Base-by-base conservation (phyloP, 2,329 filamentous ascomycete genomes). In the Botrytis fabae region DNA sequence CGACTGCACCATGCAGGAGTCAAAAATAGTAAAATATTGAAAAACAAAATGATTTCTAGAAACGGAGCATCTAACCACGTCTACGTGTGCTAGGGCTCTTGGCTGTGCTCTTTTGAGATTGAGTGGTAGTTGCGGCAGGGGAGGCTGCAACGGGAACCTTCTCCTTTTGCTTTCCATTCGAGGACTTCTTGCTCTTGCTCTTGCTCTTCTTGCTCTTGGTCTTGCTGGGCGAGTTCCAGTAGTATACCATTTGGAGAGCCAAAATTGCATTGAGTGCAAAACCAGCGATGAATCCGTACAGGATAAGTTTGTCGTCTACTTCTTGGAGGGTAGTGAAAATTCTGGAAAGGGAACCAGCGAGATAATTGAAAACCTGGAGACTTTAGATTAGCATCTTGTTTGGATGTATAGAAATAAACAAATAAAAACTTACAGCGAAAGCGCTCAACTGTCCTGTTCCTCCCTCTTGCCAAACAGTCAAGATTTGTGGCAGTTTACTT, bases 311-410 rank as follows among this genome's bases (percentile, higher is more conserved):
- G 83, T 99, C 96, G 82, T 97, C 93, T 74, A 99, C 96, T 85
- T 99, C 96, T 81, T 98, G 95, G 73, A 99, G 86, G 14, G 97
- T 99, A 46, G 96, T 99, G 84, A 98, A 99, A 85, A 99, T 97
- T 81, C 96, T 93, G 40, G 94, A 93, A 73, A 98, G 89, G 61
- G 94, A 97, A 57, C 97, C 96, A 78, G 91, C 87, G 79, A 99
- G 93, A 84, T 97, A 99, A 86, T 98, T 98, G 88, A 99, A 97
- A 78, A 99, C 94, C 95, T 98, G 57, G 40, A 62, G 64, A 16
- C 18, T 18, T 1, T 28, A 14, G 7, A n/a, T 72, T 42, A 72
- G 70, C 22, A 70, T 32, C 14, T 25, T 51, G n/a, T 32, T 12
- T 42, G 10, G 0, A 22, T 40, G 12, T 10, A 35, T 51, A 25